Conservation (phyloP, 345 rosid genomes). For the Populus pruinosa region DNA sequence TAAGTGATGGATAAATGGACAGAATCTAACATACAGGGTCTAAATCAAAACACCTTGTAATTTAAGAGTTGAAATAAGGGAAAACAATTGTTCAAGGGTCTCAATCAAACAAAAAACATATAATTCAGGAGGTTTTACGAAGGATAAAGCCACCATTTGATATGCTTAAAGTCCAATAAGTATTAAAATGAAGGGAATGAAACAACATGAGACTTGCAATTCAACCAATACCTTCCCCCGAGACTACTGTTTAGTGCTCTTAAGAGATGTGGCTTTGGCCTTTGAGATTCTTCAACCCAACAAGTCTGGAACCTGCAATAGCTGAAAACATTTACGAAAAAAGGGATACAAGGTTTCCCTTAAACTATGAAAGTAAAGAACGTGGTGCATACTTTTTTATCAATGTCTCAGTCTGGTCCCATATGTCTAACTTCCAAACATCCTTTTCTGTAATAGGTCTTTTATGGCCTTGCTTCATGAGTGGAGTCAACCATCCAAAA, state of each 20-base stretch:
- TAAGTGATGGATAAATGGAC: background rate
- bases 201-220: background rate
- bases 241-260: slow-evolving; percentile 74
- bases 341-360: background rate
- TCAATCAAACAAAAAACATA: background rate
- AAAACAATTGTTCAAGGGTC: background rate
- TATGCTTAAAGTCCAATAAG: background rate
- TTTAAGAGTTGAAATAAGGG: background rate
- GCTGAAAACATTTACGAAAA: background rate
- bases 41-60: background rate
- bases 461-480: slow-evolving; percentile 81
- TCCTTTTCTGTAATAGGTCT: slow-evolving; percentile 90
- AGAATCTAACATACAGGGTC: background rate
- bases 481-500: slow-evolving; percentile 87
- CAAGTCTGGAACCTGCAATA: slow-evolving; percentile 64
- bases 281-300: slow-evolving; percentile 78
- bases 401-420: slow-evolving; percentile 91
- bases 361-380: slow-evolving; percentile 1
- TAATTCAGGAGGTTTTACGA: background rate
- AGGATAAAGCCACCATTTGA: background rate
- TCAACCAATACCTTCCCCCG: slow-evolving; percentile 66
- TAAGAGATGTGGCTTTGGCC: slow-evolving; percentile 77
- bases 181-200: background rate
- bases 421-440: slow-evolving; percentile 85
- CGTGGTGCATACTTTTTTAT: slow-evolving; percentile 17